These are phyloP conservation scores for Fusarium sacchari DNA, from an alignment of 2,329 filamentous ascomycete species.

Conservation along the genomic window DNA sequence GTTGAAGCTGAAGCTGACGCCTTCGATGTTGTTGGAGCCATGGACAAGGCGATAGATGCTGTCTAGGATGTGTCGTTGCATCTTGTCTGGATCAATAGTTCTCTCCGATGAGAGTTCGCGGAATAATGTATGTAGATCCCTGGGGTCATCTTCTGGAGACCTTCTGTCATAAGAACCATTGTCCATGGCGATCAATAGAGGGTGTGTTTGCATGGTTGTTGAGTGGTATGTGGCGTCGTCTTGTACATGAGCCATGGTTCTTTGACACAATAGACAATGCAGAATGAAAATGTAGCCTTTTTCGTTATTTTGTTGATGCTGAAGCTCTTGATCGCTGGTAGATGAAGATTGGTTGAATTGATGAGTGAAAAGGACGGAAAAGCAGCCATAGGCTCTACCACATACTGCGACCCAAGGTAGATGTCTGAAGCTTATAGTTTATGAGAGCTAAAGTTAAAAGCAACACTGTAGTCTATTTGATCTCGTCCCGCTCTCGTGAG, in stretches of 20 bases:
- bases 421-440: background rate
- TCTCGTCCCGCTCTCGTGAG: background rate
- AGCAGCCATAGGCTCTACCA: background rate
- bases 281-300: too few species aligned
- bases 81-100: background rate
- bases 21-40: constrained; percentile 21
- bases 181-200: background rate
- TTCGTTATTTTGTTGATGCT: background rate
- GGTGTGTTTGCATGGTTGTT: background rate
- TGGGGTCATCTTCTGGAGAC: background rate
- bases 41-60: background rate
- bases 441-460: background rate
- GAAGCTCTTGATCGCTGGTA: too few species aligned
- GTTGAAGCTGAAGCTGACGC: background rate
- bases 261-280: background rate
- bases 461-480: background rate
- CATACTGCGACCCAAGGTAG: background rate
- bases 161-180: background rate
- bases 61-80: background rate
- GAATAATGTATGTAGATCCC: background rate
- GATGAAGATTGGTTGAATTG: background rate
- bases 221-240: too few species aligned
- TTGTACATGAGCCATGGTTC: background rate
- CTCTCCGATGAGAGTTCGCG: background rate
- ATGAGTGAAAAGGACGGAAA: background rate